Evolutionary conservation across 179 eudicot genomes (phyloP).

Genomic region (Nepenthes alata): DNA sequence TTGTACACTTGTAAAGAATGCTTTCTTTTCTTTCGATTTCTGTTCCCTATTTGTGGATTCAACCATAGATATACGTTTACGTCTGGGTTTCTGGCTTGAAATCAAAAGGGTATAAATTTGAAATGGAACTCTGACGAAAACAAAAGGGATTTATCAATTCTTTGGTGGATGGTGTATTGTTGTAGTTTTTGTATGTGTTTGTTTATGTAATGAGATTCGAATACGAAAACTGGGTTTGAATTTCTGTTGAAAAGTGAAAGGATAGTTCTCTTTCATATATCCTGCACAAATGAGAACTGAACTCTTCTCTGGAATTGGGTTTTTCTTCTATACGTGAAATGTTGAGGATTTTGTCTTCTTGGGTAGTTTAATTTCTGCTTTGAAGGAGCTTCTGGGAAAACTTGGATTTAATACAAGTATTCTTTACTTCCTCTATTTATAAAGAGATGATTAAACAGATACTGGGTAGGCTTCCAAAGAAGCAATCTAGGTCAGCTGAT

Average conservation of each 20-base stretch:
- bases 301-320: not conserved
- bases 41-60: slow-evolving; percentile 3
- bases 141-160: not conserved
- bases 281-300: not conserved
- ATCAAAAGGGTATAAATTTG: slow-evolving; percentile 12
- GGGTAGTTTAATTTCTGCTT: slow-evolving; percentile 7
- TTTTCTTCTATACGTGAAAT: not conserved
- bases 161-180: not conserved
- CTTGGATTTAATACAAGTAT: slow-evolving; percentile 12
- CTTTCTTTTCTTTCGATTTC: not conserved
- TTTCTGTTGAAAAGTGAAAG: not conserved
- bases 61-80: not conserved
- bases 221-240: not conserved
- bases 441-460: slow-evolving; percentile 11
- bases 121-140: not conserved
- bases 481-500: slow-evolving; percentile 9
- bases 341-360: slow-evolving; percentile 5
- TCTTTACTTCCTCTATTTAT: slow-evolving; percentile 7
- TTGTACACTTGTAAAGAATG: not conserved
- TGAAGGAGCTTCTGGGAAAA: slow-evolving; percentile 12
- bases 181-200: slow-evolving; percentile 1
- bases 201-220: not conserved
- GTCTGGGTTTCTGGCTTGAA: slow-evolving; percentile 5
- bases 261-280: no score
- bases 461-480: slow-evolving; percentile 7